Evolutionary conservation across 2,329 filamentous ascomycete species (phyloP).

Genomic region (Achaetomium macrosporum): DNA sequence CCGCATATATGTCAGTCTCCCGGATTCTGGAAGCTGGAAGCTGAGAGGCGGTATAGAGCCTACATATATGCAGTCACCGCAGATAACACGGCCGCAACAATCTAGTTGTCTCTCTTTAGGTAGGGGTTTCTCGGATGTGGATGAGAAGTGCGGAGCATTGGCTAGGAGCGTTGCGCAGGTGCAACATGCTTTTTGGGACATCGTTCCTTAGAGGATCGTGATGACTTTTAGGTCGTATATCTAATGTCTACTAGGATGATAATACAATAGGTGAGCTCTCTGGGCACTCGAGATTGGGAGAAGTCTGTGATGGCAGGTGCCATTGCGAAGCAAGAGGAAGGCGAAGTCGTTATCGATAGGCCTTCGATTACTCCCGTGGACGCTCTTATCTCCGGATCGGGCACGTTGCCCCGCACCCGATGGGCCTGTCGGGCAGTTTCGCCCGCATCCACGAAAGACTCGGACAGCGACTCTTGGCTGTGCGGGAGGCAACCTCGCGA

Average conservation of each 20-base stretch:
- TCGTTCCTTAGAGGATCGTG: background rate
- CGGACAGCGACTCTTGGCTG: background rate
- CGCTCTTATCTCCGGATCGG: no score
- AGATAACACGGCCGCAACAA: slow-evolving; percentile 68
- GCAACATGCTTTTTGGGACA: slow-evolving; percentile 50
- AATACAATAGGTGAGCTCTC: no score
- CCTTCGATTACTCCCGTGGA: no score
- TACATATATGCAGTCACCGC: slow-evolving; percentile 61
- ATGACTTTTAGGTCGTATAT: no score
- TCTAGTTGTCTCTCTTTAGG: slow-evolving; percentile 55
- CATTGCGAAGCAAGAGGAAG: no score
- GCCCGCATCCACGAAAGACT: background rate
- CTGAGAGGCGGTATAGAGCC: background rate
- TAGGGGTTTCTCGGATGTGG: slow-evolving; percentile 55
- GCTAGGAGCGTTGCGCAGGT: slow-evolving; percentile 62
- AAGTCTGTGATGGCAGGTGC: no score
- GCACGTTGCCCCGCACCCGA: no score
- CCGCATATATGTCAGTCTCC: background rate
- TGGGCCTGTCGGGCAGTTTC: no score
- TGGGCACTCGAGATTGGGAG: no score
- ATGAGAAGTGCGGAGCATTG: slow-evolving; percentile 42
- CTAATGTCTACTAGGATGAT: background rate
- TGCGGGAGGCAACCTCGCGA: background rate
- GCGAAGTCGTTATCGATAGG: no score
- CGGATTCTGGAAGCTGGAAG: background rate